Base-by-base conservation (phyloP, 2,329 filamentous ascomycete species). In the Nemania bipapillata region DNA sequence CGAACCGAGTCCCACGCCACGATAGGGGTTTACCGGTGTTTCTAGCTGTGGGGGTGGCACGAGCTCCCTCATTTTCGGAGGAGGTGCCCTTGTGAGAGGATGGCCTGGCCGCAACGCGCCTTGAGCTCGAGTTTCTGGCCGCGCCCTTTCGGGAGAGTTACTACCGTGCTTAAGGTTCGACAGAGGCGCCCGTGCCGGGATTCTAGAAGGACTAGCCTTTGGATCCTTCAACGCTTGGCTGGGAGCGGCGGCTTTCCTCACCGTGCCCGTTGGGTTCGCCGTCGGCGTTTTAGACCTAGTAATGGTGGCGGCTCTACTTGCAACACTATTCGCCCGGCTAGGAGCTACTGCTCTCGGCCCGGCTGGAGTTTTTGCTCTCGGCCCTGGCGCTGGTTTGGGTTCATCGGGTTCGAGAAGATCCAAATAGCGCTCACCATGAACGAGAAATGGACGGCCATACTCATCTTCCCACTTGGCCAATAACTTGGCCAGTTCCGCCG, bases 391-490 rank as follows among this genome's bases (percentile, higher is more conserved):
- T 71, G 87, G 86, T 72, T 83, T 88, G 11, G 86, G 77, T 28
- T 89, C 87, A 17, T 86, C 85, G 11, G 85, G 86, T 58, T 93
- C 91, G n/a, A 98, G 82, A 66, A 91, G 87, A 71, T 98, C 94
- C 40, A 99, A 85, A 77, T 97, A 99, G 72, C 93, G 87, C 77
- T 97, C 92, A 32, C 96, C 96, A 73, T 96, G 93, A 15, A 99
- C 94, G 53, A 96, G 84, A 84, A 99, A 99, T 3, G 94, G 93
- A 11, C 94, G 89, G 2, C 94, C 95, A 79, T 95, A 97, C 77
- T 98, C 96, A 61, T 97, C 91, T 79, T 99, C 96, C 90, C 93
- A 99, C 53, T 86, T 83, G 78, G 95, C 92, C 30, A 99, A 86
- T n/a, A 87, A 86, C 79, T 90, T 95, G 72, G 88, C 88, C 66